Evolutionary conservation across 1,284 basidiomycete genomes (phyloP).

Genomic region (Malassezia pachydermatis): DNA sequence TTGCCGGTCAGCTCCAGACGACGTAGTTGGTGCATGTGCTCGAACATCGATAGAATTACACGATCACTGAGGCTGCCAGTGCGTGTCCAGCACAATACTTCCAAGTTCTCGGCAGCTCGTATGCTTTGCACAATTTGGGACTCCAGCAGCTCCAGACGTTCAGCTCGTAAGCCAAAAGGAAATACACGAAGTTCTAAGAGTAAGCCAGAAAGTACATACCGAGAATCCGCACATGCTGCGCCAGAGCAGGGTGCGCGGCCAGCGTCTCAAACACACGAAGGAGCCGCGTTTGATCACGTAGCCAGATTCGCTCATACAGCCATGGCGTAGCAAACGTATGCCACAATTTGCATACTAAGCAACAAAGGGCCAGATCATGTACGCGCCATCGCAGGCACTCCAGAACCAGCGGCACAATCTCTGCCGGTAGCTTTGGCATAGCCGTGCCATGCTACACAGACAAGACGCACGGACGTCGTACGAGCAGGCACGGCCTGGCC

Average conservation of each 20-base stretch:
- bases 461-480: not conserved
- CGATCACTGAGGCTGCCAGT: conserved; percentile 41
- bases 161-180: conserved; percentile 38
- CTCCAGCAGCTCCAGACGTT: conserved; percentile 36
- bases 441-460: not conserved
- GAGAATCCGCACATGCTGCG: conserved; percentile 26
- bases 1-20: conserved; percentile 38
- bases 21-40: conserved; percentile 16
- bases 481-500: no score
- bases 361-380: conserved; percentile 30
- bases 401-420: conserved; percentile 30
- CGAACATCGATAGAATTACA: conserved; percentile 22
- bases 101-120: conserved; percentile 21
- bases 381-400: conserved; percentile 25
- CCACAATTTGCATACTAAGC: conserved; percentile 24
- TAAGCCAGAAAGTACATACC: conserved; percentile 8
- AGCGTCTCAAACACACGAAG: conserved; percentile 32
- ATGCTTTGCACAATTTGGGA: conserved; percentile 25
- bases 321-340: conserved; percentile 23
- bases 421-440: conserved; percentile 24
- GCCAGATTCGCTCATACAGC: conserved; percentile 37
- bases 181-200: conserved; percentile 34
- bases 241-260: conserved; percentile 20
- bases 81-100: conserved; percentile 38
- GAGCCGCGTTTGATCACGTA: conserved; percentile 37